phyloP scores from a whole-genome alignment of 2,329 filamentous ascomycete species.

The Emmonsiellopsis sp. region DNA sequence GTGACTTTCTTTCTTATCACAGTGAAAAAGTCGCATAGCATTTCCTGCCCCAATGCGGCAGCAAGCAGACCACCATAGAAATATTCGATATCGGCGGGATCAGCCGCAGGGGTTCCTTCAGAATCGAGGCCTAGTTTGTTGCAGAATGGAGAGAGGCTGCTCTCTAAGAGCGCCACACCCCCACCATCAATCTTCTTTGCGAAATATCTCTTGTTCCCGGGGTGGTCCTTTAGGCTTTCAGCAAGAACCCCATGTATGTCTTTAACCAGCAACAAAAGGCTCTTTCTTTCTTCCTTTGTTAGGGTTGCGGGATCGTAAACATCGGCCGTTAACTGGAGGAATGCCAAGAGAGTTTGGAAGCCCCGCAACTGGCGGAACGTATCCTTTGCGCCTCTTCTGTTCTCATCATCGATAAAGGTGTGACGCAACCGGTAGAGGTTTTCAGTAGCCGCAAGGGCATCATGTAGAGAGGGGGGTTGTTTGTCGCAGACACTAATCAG shows the following conservation, averaged over 20 bases:
- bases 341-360: slow-evolving; percentile 63
- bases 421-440: slow-evolving; percentile 59
- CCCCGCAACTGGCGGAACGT: slow-evolving; percentile 73
- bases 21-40: slow-evolving; percentile 59
- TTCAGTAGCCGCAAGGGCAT: slow-evolving; percentile 41
- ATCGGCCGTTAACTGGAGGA: slow-evolving; percentile 62
- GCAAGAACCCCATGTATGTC: slow-evolving; percentile 54
- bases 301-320: slow-evolving; percentile 59
- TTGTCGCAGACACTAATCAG: slow-evolving; percentile 25
- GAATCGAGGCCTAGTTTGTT: slow-evolving; percentile 41
- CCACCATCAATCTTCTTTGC: slow-evolving; percentile 63
- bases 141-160: slow-evolving; percentile 57
- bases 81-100: slow-evolving; percentile 54
- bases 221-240: slow-evolving; percentile 65
- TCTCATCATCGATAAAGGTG: slow-evolving; percentile 46
- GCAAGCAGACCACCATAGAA: slow-evolving; percentile 75
- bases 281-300: slow-evolving; percentile 54
- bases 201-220: slow-evolving; percentile 84
- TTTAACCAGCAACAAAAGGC: slow-evolving; percentile 59
- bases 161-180: slow-evolving; percentile 70
- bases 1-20: slow-evolving; percentile 25
- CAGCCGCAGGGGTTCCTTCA: slow-evolving; percentile 1
- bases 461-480: slow-evolving; percentile 22
- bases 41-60: slow-evolving; percentile 71
- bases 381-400: slow-evolving; percentile 54